phyloP scores from a whole-genome alignment of 1,284 basidiomycete genomes.

The Cutaneotrichosporon cavernicola region DNA sequence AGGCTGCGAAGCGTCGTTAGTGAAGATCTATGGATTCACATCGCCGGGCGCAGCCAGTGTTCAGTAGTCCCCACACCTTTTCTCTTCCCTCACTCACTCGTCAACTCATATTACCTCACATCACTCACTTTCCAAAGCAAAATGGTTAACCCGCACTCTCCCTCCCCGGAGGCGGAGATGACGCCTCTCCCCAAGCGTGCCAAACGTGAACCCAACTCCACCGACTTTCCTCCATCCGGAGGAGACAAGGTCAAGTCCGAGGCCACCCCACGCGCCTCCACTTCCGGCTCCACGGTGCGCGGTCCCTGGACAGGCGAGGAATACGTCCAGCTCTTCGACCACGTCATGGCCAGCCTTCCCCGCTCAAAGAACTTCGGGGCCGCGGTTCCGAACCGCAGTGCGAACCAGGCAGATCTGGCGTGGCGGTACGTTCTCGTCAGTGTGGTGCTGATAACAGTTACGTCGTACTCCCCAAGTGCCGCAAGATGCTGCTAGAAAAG shows the following conservation, averaged over 20 bases:
- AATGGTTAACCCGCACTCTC: neutral
- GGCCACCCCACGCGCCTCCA: neutral
- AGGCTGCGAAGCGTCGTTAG: conserved; percentile 2
- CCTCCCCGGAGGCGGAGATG: neutral
- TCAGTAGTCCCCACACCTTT: neutral
- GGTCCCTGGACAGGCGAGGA: conserved; percentile 11
- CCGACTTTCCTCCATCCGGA: neutral
- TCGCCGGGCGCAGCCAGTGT: neutral
- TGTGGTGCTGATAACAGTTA: neutral
- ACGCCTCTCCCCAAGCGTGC: neutral
- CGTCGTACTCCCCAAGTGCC: conserved; percentile 1
- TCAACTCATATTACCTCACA: neutral
- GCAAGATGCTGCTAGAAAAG: conserved; percentile 3
- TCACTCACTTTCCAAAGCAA: neutral
- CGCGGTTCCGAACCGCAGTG: conserved; percentile 16
- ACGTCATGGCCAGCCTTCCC: conserved; percentile 4
- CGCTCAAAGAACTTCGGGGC: neutral
- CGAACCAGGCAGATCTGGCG: conserved; percentile 15
- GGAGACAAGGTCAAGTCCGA: neutral
- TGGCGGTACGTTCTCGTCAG: conserved; percentile 16
- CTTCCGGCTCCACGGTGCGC: neutral
- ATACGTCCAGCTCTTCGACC: conserved; percentile 16
- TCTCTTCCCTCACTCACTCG: neutral
- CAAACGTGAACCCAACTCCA: neutral
- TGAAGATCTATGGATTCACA: neutral